Conservation (phyloP, 2,329 filamentous ascomycete genomes). For the Orbilia javanica region DNA sequence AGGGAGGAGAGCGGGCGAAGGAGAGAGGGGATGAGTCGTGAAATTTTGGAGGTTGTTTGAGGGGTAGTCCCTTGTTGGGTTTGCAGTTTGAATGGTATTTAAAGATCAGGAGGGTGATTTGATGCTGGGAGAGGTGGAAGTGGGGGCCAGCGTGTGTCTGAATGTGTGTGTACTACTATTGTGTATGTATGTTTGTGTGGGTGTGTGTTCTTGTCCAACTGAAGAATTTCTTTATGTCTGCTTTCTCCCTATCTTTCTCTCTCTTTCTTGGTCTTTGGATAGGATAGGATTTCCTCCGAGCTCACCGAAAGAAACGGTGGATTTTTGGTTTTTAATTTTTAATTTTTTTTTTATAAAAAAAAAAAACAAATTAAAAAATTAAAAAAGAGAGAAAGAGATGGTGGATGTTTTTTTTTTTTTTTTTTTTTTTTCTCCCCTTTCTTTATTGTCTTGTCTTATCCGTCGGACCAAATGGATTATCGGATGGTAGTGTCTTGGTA, state of each 20-base stretch:
- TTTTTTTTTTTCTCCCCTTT: background rate
- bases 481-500: background rate
- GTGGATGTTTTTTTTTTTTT: background rate
- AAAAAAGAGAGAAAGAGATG: background rate
- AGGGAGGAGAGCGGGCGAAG: conserved; percentile 59
- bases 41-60: conserved; percentile 59
- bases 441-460: background rate
- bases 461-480: conserved; percentile 1
- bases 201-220: background rate
- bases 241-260: background rate
- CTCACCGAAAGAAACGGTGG: background rate
- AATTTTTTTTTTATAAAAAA: no score
- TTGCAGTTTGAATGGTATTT: background rate
- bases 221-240: background rate
- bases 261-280: background rate
- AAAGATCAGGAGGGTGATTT: background rate
- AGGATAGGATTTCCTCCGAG: background rate
- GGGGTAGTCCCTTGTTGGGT: conserved; percentile 54
- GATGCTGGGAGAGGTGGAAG: conserved; percentile 13
- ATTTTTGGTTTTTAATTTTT: no score
- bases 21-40: conserved; percentile 59
- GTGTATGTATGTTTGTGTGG: background rate
- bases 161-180: no score
- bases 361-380: no score
- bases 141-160: background rate